Percentiles rank a stretch among this genome's conserved stretches.
Conservation (phyloP, 1,284 basidiomycete species). For the Leccinum angustisporum region DNA sequence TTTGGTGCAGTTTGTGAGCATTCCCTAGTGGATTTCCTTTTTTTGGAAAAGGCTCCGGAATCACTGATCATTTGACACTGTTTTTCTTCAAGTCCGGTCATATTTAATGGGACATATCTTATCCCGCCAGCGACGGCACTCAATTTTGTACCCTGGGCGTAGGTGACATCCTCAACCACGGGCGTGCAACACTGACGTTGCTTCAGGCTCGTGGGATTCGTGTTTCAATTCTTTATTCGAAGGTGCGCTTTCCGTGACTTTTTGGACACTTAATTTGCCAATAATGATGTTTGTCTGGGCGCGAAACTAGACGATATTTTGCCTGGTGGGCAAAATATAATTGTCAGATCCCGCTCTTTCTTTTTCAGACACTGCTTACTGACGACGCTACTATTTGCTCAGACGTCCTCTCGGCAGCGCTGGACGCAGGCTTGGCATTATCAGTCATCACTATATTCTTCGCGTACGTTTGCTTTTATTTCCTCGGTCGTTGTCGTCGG, state of each 20-base stretch:
- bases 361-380: not conserved
- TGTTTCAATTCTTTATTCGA: slow-evolving; percentile 63
- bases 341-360: slow-evolving; percentile 35
- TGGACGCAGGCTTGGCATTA: slow-evolving; percentile 57
- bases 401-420: slow-evolving; percentile 61
- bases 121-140: slow-evolving; percentile 44
- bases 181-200: slow-evolving; percentile 23
- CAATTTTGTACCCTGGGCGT: slow-evolving; percentile 43
- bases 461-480: slow-evolving; percentile 23
- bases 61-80: too few relatives aligned
- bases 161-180: slow-evolving; percentile 26
- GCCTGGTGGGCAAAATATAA: slow-evolving; percentile 59
- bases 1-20: slow-evolving; percentile 26
- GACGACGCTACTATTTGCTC: not conserved
- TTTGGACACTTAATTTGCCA: not conserved
- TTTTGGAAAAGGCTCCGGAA: too few relatives aligned
- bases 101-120: slow-evolving; percentile 35
- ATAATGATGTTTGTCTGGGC: not conserved
- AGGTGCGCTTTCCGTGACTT: slow-evolving; percentile 24
- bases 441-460: slow-evolving; percentile 55
- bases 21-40: not conserved
- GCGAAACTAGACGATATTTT: slow-evolving; percentile 47
- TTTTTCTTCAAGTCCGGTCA: slow-evolving; percentile 36
- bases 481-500: not conserved
- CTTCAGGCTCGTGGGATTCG: slow-evolving; percentile 47